Evolutionary conservation across 495 filamentous ascomycete genomes (phyloP), one percentile per base, ranked within the genome.

Genomic region (Daldinia concentrica): DNA sequence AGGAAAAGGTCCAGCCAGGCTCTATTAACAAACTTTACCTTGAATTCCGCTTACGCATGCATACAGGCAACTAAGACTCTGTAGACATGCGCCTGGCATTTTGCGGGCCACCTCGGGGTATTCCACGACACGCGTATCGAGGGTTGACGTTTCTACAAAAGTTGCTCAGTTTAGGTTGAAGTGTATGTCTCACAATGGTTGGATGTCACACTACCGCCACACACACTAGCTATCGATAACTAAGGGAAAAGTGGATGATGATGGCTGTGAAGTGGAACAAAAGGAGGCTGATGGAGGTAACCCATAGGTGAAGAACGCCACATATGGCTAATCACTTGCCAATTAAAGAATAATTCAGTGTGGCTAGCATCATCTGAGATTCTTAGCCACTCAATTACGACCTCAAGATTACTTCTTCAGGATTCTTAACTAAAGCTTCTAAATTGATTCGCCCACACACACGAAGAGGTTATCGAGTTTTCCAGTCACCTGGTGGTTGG

Each of bases 101-200:
- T 59, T 27, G 36, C 66, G 71, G 71, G 71, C 71, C 71, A 73
- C 51, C 57, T 73, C 66, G 71, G 71, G 65, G 71, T 73, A 69
- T 73, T 69, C 66, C 71, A 73, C 14, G 26, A 43, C 65, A 73
- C 71, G 71, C 66, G 71, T 73, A 52, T 66, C 62, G 66, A 62
- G 17, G 52, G 32, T 48, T 54, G 61, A 73, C 24, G 56, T 72
- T 73, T 69, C 30, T 36, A 50, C 45, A 63, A 64, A 34, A 64
- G 56, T 56, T 54, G 22, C 15, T 52, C 17, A 32, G 70, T 58
- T 64, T 68, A 68, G 57, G 62, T 69, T 64, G 66, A 57, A 62
- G 34, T 37, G 39, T 12, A 60, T 59, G 69, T 67, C 63, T 67
- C 58, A 57, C 41, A 57, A 67, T 72, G 58, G 63, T 63, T 59